Percentiles rank a stretch among this genome's conserved stretches.
phyloP scores from a whole-genome alignment of 2,329 filamentous ascomycete species.

The Ophiocordyceps camponoti-saundersi region DNA sequence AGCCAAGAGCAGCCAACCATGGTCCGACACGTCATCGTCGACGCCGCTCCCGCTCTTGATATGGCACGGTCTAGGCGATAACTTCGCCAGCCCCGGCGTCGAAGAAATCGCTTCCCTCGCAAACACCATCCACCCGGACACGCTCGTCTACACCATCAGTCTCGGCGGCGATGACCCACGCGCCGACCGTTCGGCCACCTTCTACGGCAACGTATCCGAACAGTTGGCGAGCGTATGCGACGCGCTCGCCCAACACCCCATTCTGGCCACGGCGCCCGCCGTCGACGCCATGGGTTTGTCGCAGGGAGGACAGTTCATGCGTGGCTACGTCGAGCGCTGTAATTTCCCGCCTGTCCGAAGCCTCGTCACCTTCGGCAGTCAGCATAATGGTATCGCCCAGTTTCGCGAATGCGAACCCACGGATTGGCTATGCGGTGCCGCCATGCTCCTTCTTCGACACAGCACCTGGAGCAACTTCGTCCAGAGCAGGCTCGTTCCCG shows the following conservation, averaged over 20 bases:
- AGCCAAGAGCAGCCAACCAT: neutral
- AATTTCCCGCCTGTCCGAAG: slow-evolving; percentile 57
- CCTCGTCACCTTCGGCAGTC: slow-evolving; percentile 75
- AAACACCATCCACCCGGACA: slow-evolving; percentile 60
- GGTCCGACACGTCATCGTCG: neutral
- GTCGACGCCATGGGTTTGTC: slow-evolving; percentile 90
- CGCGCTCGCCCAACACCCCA: slow-evolving; percentile 57
- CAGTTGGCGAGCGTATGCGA: slow-evolving; percentile 65
- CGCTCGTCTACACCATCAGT: slow-evolving; percentile 65
- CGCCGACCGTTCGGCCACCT: slow-evolving; percentile 66
- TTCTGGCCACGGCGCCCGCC: slow-evolving; percentile 65
- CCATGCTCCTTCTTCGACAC: slow-evolving; percentile 58
- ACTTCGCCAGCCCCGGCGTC: slow-evolving; percentile 61
- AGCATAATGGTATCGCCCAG: slow-evolving; percentile 80
- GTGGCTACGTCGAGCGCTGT: slow-evolving; percentile 78
- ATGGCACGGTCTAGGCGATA: slow-evolving; percentile 76
- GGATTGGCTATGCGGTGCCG: slow-evolving; percentile 70
- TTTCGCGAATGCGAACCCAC: slow-evolving; percentile 56
- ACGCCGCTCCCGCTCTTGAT: slow-evolving; percentile 79
- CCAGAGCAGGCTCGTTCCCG: slow-evolving; percentile 69
- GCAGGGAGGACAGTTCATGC: slow-evolving; percentile 91
- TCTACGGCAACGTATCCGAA: slow-evolving; percentile 73
- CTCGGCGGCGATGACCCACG: slow-evolving; percentile 43
- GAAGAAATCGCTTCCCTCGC: slow-evolving; percentile 54
- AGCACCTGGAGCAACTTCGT: slow-evolving; percentile 71